phyloP scores from a whole-genome alignment of 257 asterid genomes.

The Gardenia jasminoides region DNA sequence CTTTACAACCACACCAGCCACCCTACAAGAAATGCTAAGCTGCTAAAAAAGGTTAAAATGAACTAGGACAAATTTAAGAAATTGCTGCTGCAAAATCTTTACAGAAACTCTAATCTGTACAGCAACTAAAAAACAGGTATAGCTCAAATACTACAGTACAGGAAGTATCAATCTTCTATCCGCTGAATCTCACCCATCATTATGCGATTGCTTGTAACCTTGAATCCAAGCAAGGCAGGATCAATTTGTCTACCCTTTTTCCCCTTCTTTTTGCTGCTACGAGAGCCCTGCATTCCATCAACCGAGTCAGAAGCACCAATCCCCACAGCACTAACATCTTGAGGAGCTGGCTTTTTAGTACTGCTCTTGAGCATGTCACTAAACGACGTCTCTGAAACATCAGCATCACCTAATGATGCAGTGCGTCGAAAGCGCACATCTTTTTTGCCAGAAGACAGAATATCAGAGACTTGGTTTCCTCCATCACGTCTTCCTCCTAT shows the following conservation, averaged over 20 bases:
- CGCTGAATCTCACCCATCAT: conserved; percentile 99
- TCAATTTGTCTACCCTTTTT: conserved; percentile 97
- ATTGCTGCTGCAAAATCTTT: conserved; percentile 5
- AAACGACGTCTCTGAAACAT: conserved; percentile 80
- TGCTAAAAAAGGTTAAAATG: not conserved
- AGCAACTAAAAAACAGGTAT: not conserved
- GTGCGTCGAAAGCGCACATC: conserved; percentile 65
- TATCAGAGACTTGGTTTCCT: conserved; percentile 46
- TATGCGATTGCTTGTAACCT: conserved; percentile 96
- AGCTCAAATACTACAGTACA: not conserved
- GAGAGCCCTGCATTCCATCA: conserved; percentile 44
- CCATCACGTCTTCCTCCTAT: conserved; percentile 52
- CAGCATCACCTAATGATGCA: conserved; percentile 73
- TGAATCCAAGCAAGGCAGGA: conserved; percentile 97
- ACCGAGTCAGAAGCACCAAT: conserved; percentile 36
- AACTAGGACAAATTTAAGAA: not conserved
- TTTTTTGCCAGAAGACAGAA: conserved; percentile 39
- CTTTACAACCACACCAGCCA: not conserved
- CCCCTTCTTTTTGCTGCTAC: conserved; percentile 85
- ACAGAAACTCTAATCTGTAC: conserved; percentile 4
- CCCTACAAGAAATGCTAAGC: not conserved
- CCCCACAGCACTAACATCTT: conserved; percentile 39
- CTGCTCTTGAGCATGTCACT: conserved; percentile 96
- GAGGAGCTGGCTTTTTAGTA: conserved; percentile 53
- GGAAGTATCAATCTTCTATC: conserved; percentile 55